Conservation (phyloP, 2,329 filamentous ascomycete species). For the Paecilomyces niveus region DNA sequence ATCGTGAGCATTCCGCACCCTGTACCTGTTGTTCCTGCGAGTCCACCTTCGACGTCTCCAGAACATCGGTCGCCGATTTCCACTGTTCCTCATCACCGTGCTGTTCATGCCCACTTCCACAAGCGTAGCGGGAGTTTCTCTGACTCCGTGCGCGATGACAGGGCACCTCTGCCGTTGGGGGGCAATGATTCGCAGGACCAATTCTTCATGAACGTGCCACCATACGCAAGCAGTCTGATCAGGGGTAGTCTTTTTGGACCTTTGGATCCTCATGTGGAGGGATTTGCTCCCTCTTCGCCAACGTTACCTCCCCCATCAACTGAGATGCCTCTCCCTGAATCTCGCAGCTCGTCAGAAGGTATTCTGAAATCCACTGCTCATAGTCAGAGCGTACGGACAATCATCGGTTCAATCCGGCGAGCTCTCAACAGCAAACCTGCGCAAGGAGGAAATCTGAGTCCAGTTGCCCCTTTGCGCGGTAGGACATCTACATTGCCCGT, state of each 20-base stretch:
- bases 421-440: constrained; percentile 59
- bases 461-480: constrained; percentile 25
- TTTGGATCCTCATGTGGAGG: constrained; percentile 70
- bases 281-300: constrained; percentile 48
- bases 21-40: constrained; percentile 29
- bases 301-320: constrained; percentile 25
- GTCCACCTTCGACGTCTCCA: constrained; percentile 20
- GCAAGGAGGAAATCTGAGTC: constrained; percentile 26
- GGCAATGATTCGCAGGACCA: constrained; percentile 35
- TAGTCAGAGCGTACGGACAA: constrained; percentile 68
- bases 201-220: constrained; percentile 51
- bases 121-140: constrained; percentile 83
- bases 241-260: constrained; percentile 80
- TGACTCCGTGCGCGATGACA: constrained; percentile 69
- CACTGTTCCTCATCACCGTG: constrained; percentile 35
- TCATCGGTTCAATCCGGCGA: constrained; percentile 78
- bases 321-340: constrained; percentile 15
- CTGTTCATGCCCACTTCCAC: constrained; percentile 52
- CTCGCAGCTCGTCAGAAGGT: constrained; percentile 23
- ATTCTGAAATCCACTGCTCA: constrained; percentile 19
- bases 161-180: constrained; percentile 45
- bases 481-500: constrained; percentile 37
- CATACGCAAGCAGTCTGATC: constrained; percentile 76
- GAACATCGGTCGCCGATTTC: constrained; percentile 20
- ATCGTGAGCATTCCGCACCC: constrained; percentile 34